A percentile compares a stretch with the other conserved stretches of the same genome.
phyloP scores from a whole-genome alignment of 1,284 basidiomycete species.

The Peniophora sp. region DNA sequence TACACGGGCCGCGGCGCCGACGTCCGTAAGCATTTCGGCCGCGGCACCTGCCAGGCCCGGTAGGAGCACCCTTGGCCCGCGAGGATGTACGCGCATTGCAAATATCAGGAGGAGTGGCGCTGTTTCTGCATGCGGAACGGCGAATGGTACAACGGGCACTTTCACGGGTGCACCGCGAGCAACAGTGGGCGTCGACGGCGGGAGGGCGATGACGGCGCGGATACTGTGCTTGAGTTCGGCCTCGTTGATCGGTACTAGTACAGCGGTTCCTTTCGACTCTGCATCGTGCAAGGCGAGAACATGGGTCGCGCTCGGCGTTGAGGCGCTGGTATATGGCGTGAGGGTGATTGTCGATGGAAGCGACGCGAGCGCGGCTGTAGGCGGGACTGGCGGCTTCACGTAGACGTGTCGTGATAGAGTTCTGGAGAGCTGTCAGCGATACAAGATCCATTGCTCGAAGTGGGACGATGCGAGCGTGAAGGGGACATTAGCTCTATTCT shows the following conservation, averaged over 20 bases:
- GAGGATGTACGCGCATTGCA: slow-evolving; percentile 16
- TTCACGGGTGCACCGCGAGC: slow-evolving; percentile 4
- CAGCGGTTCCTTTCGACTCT: slow-evolving; percentile 9
- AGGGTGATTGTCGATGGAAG: not conserved
- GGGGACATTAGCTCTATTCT: not conserved
- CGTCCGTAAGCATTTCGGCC: slow-evolving; percentile 41
- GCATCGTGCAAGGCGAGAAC: slow-evolving; percentile 8
- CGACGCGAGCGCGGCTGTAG: not conserved
- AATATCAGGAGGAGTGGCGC: slow-evolving; percentile 24
- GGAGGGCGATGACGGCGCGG: slow-evolving; percentile 12
- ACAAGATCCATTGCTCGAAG: not conserved
- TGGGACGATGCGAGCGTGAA: not conserved
- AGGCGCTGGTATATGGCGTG: not conserved
- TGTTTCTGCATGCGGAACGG: slow-evolving; percentile 21
- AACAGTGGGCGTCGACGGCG: slow-evolving; percentile 3
- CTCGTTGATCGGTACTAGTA: slow-evolving; percentile 19
- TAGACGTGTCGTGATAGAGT: not conserved
- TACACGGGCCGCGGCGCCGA: slow-evolving; percentile 46
- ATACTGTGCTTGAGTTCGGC: slow-evolving; percentile 17
- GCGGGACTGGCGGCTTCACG: not conserved
- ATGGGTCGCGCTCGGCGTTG: slow-evolving; percentile 6
- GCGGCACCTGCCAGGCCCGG: slow-evolving; percentile 25
- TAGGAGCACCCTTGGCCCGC: slow-evolving; percentile 25
- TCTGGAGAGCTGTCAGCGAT: not conserved
- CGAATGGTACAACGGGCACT: slow-evolving; percentile 14